Evolutionary conservation across 2,329 filamentous ascomycete species (phyloP).

Genomic region (Penicillium frequentans): DNA sequence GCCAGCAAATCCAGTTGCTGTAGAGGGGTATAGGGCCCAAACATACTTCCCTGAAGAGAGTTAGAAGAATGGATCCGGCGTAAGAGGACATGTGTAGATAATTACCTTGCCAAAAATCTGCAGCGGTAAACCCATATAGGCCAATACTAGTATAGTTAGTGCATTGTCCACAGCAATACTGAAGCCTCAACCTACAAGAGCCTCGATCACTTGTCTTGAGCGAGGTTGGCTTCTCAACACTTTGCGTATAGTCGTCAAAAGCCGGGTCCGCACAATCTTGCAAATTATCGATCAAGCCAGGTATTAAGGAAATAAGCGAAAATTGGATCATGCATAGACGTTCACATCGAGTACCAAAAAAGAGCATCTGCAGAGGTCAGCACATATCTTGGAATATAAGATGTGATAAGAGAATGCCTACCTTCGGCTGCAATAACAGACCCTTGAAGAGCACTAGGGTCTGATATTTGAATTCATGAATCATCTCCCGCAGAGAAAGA

Average conservation of each 20-base stretch:
- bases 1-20: conserved; percentile 94
- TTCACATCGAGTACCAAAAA: conserved; percentile 96
- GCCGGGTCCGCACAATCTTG: conserved; percentile 95
- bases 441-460: conserved; percentile 93
- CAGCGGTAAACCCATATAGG: conserved; percentile 91
- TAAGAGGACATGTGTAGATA: conserved; percentile 33
- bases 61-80: conserved; percentile 18
- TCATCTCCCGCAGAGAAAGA: conserved; percentile 79
- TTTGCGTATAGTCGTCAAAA: conserved; percentile 78
- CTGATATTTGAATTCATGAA: conserved; percentile 93
- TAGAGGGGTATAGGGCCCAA: conserved; percentile 93
- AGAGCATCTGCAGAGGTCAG: conserved; percentile 72
- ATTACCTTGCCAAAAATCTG: conserved; percentile 88
- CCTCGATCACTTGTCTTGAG: conserved; percentile 87
- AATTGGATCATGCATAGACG: conserved; percentile 98
- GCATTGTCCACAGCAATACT: background rate
- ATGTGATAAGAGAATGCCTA: conserved; percentile 36
- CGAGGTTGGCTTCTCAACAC: conserved; percentile 73
- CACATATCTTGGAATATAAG: background rate
- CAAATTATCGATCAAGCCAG: conserved; percentile 85
- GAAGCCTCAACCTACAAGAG: conserved; percentile 56
- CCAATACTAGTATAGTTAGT: conserved; percentile 59
- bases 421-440: conserved; percentile 90
- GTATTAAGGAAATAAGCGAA: conserved; percentile 91
- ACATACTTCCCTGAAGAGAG: conserved; percentile 75